Base-by-base conservation (phyloP, 768 basidiomycete species). In the Naganishia vaughanmartiniae region DNA sequence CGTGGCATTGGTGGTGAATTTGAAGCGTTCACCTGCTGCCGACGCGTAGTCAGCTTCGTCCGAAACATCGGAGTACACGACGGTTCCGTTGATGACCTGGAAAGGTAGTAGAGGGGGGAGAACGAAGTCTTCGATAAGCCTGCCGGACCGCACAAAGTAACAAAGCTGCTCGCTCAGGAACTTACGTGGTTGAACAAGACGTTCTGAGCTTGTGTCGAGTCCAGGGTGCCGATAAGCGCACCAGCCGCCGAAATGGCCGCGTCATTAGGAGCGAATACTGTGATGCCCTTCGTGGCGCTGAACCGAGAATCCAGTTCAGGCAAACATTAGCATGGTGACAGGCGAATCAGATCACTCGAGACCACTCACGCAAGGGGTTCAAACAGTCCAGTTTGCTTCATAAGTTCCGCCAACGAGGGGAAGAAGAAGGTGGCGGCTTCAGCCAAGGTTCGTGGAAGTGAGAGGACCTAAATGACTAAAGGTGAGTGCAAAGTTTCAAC, bases 61-160 rank as follows among this genome's bases (percentile, higher is more conserved):
- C 45, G 90, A 78, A 14, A 80, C 69, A 0, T 87, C 83, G 0
- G 88, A 88, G 82, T 90, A 91, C 12, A 86, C 78, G 0, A 87
- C 84, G 0, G 89, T 85, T 30, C 87, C 89, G 79, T 90, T 90
- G 74, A 91, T 85, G 70, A 87, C 78, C 87, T 88, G 65, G 21
- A 55, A 28, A 54, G 67, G 0, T 30, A 21, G 21, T 26, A 5
- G 31, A 17, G n/a, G n/a, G n/a, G n/a, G n/a, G n/a, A n/a, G n/a
- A n/a, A n/a, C n/a, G n/a, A n/a, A n/a, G n/a, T n/a, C n/a, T n/a
- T n/a, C n/a, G n/a, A n/a, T n/a, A n/a, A n/a, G n/a, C n/a, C n/a
- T n/a, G n/a, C n/a, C n/a, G n/a, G n/a, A n/a, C n/a, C n/a, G n/a
- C n/a, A n/a, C n/a, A n/a, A n/a, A n/a, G n/a, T n/a, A n/a, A n/a